Evolutionary conservation across 2,329 filamentous ascomycete genomes (phyloP), one percentile per base, ranked within the genome.

Genomic region (Aspergillus sojae): DNA sequence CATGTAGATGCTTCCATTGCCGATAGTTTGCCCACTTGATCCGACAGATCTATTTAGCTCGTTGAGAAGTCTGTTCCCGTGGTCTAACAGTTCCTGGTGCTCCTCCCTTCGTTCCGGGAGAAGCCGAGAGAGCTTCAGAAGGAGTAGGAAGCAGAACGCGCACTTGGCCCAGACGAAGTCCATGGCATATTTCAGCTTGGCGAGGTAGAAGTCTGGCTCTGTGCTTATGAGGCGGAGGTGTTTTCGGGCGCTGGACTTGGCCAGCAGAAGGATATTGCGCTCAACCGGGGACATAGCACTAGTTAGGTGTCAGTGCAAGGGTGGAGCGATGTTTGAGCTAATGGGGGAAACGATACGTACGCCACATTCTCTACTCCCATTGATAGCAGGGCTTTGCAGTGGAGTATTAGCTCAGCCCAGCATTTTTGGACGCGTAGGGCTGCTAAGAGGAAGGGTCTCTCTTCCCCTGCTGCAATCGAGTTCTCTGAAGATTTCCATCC

Each of bases 141-240:
- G 78, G 1, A 87, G 75, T 2, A 86, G 73, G 52, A 86, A 83
- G n/a, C 83, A 86, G 64, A 86, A 86, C 0, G 84, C 83, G 57
- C 83, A 84, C 69, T 87, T 87, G 0, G 84, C 84, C 84, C 84
- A 86, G 23, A 86, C 84, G 63, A 86, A 86, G 60, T 86, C 84
- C 79, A 85, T 85, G 0, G 84, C 83, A 66, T 82, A 86, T 34
- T 79, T 80, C 39, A 86, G 79, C 19, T 82, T 83, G 16, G 77
- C 79, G 10, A 86, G 79, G 66, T 87, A 87, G 2, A 75, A 69
- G 16, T 78, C 72, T 52, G 81, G 77, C 54, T 82, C 75, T n/a
- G 74, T 67, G 41, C 84, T 77, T 39, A 86, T 80, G 21, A 83
- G 79, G 4, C 79, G 75, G 4, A 87, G 76, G 61, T 87, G 84